Conservation (phyloP, 2,329 filamentous ascomycete genomes). For the Xylaria arbuscula region DNA sequence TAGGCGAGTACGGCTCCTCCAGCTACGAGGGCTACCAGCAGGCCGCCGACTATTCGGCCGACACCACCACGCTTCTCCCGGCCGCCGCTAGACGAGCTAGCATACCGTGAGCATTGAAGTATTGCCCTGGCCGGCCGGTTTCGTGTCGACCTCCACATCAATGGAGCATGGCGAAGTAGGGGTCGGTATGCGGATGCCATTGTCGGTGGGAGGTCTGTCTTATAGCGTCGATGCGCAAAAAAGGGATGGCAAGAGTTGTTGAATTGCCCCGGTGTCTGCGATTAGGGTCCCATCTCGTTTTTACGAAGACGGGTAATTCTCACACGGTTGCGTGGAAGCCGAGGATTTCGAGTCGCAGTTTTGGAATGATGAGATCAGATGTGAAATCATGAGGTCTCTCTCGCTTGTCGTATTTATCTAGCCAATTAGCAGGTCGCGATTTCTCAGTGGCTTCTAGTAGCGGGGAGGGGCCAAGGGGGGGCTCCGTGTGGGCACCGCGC, state of each 20-base stretch:
- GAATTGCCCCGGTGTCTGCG: too few relatives aligned
- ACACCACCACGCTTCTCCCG: slow-evolving; percentile 31
- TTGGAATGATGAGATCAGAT: slow-evolving; percentile 32
- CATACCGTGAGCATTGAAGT: slow-evolving; percentile 41
- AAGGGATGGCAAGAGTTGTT: too few relatives aligned
- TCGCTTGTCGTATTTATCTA: not conserved
- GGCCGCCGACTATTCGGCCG: slow-evolving; percentile 42
- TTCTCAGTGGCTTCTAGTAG: slow-evolving; percentile 17
- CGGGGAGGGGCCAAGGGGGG: slow-evolving; percentile 13
- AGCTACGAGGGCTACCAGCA: slow-evolving; percentile 43
- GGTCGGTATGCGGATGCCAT: slow-evolving; percentile 30
- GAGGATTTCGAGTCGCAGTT: not conserved
- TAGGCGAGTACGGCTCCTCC: slow-evolving; percentile 45
- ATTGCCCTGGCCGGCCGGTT: not conserved
- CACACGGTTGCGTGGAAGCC: not conserved
- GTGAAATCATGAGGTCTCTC: slow-evolving; percentile 31
- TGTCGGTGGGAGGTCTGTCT: not conserved
- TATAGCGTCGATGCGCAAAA: not conserved
- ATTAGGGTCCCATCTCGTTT: slow-evolving; percentile 28
- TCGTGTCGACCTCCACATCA: slow-evolving; percentile 25
- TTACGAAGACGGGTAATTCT: not conserved
- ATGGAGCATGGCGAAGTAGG: slow-evolving; percentile 27
- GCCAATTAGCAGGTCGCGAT: slow-evolving; percentile 28
- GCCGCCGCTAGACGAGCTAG: slow-evolving; percentile 34
- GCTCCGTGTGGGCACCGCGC: slow-evolving; percentile 23